These are phyloP conservation scores for Grosmannia serpens DNA, from an alignment of 2,329 filamentous ascomycete genomes.

Conservation along the genomic window DNA sequence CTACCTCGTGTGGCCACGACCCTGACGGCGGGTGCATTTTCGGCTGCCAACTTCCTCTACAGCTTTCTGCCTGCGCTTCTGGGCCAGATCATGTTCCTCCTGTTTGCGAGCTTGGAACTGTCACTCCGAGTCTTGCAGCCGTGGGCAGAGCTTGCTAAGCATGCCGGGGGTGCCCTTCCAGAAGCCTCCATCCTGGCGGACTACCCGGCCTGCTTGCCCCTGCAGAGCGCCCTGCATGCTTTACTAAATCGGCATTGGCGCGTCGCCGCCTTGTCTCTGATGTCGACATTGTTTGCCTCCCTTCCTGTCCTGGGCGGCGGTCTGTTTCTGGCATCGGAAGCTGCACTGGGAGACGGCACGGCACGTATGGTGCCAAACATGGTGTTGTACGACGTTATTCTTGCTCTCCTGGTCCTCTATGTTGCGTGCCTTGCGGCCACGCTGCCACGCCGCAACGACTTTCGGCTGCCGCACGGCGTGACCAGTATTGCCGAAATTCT, in stretches of 20 bases:
- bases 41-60: slow-evolving; percentile 79
- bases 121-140: slow-evolving; percentile 55
- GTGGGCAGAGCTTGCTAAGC: slow-evolving; percentile 48
- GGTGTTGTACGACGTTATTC: slow-evolving; percentile 60
- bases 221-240: slow-evolving; percentile 48
- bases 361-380: slow-evolving; percentile 63
- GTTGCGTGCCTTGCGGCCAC: slow-evolving; percentile 50
- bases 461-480: slow-evolving; percentile 62
- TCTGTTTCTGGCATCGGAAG: slow-evolving; percentile 58
- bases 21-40: slow-evolving; percentile 57
- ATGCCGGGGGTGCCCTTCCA: slow-evolving; percentile 47
- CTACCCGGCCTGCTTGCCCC: slow-evolving; percentile 55
- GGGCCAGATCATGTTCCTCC: slow-evolving; percentile 54
- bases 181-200: slow-evolving; percentile 55
- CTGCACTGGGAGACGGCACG: slow-evolving; percentile 29
- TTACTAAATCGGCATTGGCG: slow-evolving; percentile 51
- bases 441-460: slow-evolving; percentile 40
- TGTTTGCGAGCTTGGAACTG: slow-evolving; percentile 56
- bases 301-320: slow-evolving; percentile 59
- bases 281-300: slow-evolving; percentile 46
- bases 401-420: slow-evolving; percentile 62
- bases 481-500: slow-evolving; percentile 65
- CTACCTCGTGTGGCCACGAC: slow-evolving; percentile 52
- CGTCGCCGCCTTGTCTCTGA: slow-evolving; percentile 48
- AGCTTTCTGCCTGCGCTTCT: slow-evolving; percentile 60